These are phyloP conservation scores for Brassica rapa DNA, from an alignment of 345 rosid genomes.

Conservation along the genomic window DNA sequence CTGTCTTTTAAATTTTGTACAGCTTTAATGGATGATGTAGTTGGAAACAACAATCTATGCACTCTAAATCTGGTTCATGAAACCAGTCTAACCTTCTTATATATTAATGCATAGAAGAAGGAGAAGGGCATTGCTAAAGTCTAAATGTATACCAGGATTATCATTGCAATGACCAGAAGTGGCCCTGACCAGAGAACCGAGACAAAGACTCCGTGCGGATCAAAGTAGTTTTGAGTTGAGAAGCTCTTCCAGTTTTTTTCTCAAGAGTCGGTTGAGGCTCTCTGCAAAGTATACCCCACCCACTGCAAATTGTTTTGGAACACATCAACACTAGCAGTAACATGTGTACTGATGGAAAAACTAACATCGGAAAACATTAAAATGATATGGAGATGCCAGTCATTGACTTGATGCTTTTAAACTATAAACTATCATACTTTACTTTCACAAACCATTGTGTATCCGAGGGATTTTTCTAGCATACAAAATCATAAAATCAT, in stretches of 20 bases:
- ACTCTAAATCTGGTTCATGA: too few relatives aligned
- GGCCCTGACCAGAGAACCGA: conserved; percentile 96
- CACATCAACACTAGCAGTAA: conserved; percentile 11
- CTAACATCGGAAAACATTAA: neutral
- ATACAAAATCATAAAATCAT: too few relatives aligned
- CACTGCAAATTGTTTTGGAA: conserved; percentile 46
- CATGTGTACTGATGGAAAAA: neutral
- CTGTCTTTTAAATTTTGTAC: too few relatives aligned
- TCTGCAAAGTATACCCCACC: conserved; percentile 90
- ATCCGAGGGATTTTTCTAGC: too few relatives aligned
- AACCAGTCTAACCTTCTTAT: too few relatives aligned
- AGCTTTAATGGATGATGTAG: too few relatives aligned
- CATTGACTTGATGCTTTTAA: neutral
- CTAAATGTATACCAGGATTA: conserved; percentile 60
- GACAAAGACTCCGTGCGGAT: conserved; percentile 74
- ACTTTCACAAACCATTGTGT: too few relatives aligned
- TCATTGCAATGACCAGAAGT: conserved; percentile 72
- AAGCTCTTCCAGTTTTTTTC: conserved; percentile 74
- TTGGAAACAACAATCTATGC: too few relatives aligned
- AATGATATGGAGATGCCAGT: neutral
- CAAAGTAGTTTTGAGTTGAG: conserved; percentile 90
- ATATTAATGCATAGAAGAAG: too few relatives aligned
- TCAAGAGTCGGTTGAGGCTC: conserved; percentile 61
- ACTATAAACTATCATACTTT: neutral
- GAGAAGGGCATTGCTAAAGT: too few relatives aligned